Evolutionary conservation across 345 rosid genomes (phyloP), one percentile per base, ranked within the genome.

Genomic region (Acer campestre): DNA sequence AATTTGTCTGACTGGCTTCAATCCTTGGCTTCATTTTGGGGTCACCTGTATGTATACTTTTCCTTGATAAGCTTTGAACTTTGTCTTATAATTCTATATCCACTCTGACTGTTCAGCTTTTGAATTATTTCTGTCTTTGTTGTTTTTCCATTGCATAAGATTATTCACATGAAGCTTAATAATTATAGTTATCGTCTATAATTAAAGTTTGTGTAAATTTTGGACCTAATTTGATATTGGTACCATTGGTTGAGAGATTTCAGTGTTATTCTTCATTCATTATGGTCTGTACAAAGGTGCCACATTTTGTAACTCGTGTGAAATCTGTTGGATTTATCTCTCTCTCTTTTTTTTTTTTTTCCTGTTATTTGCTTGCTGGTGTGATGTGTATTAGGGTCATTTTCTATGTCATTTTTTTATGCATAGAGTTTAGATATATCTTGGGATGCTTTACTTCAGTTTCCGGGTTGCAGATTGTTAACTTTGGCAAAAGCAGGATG

Each of bases 1-100:
- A 94, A 97, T 86, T 82, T 97, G 83, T 97, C 99, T 23, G 99
- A 97, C 78, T 97, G 99, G 99, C 98, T 97, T 78, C 99, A 94
- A 75, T 94, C 98, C 1, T 70, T 97, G 93, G 99, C 99, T 70
- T 97, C 99, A 48, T 97, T 97, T 84, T 97, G 98, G 99, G 99
- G 99, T 84, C 99, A 94, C 89, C 89, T 97, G 99, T 96, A 92
- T 77, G 99, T 92, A 53, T 79, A 80, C 5, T 81, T 80, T 68
- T 86, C 82, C 75, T 86, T 67, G 23, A 61, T 40, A 71, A 42
- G 53, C 65, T 83, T 75, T 74, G 17, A 46, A 13, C 59, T 67
- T 78, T 17, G 27, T n/a, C 20, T 56, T 13, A 23, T 62, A 46
- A 40, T 49, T 29, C 68, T 23, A 48, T 61, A 67, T 53, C 59